These are phyloP conservation scores for Aciculosporium take DNA, from an alignment of 2,329 filamentous ascomycete genomes.

Conservation along the genomic window DNA sequence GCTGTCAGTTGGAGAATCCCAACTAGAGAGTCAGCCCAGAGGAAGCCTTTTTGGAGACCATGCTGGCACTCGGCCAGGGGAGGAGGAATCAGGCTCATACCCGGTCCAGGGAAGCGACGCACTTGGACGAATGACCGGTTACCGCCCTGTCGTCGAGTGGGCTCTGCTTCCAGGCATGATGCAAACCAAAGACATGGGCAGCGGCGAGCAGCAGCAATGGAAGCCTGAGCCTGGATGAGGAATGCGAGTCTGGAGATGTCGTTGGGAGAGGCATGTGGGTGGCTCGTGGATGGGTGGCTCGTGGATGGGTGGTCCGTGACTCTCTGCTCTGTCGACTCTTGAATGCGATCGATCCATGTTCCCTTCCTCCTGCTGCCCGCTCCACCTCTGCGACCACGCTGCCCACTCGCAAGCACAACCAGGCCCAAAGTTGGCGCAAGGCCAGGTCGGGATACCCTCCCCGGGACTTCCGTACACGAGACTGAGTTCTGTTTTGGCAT, in stretches of 20 bases:
- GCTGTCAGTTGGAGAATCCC: neutral
- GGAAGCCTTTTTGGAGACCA: neutral
- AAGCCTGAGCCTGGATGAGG: neutral
- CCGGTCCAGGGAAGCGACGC: neutral
- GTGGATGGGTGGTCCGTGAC: too few relatives aligned
- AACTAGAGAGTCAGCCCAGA: neutral
- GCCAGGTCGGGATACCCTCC: slow-evolving; percentile 7
- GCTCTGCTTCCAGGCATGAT: too few relatives aligned
- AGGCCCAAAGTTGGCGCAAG: slow-evolving; percentile 6
- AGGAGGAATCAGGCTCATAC: neutral
- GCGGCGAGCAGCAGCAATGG: neutral
- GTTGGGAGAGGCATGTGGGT: neutral
- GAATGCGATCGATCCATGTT: neutral
- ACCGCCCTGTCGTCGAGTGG: neutral
- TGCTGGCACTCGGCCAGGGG: neutral
- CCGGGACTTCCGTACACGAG: slow-evolving; percentile 4
- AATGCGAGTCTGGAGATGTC: neutral
- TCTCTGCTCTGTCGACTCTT: neutral
- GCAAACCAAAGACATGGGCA: neutral
- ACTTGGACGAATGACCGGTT: neutral
- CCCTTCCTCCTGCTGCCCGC: neutral
- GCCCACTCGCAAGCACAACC: slow-evolving; percentile 5
- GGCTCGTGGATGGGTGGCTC: neutral
- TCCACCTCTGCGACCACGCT: slow-evolving; percentile 4
- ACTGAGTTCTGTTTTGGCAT: neutral